Base-by-base conservation (phyloP, 352 stramenopile species). In the Phytophthora lateralis region DNA sequence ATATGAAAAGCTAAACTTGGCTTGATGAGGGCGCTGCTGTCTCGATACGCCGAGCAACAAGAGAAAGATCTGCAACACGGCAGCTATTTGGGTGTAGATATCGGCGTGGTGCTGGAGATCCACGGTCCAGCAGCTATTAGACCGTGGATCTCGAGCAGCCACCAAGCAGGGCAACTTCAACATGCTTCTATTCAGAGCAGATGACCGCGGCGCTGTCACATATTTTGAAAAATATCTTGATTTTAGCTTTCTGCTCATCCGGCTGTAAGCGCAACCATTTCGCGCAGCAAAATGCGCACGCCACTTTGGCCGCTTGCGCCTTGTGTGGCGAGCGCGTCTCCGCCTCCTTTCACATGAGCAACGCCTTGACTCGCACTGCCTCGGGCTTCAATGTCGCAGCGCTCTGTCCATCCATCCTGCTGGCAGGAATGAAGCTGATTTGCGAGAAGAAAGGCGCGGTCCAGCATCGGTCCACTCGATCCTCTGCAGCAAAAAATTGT, bases 401-500 rank as follows among this genome's bases (percentile, higher is more conserved):
- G 21, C 56, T 37, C 30, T 27, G 37, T 47, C 38, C 51, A 61
- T 32, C 30, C 20, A 24, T 24, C 21, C 21, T 24, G 21, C 21
- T 42, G 45, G 45, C 50, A 54, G 39, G 57, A 21, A 42, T 43
- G 29, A 53, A 47, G 57, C 60, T 67, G 60, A 62, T 67, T 63
- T 68, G 60, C 34, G 26, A 63, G 44, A 68, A 68, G 55, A 68
- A 44, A 52, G 39, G n/a, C 37, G 42, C 27, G 34, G 42, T 44
- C n/a, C 26, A 48, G 27, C 26, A 26, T 30, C 37, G 4, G 6
- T 26, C 17, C 7, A 20, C 37, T 51, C 42, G 21, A 24, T 24
- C 21, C 21, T 24, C 21, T 24, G 59, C 59, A 46, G 59, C 59
- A 55, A 67, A 67, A 66, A 61, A 53, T 56, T 67, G 51, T 34